Percentiles rank a stretch among this genome's conserved stretches.
Evolutionary conservation across 208 protist genomes (phyloP).

Genomic region (Entamoeba invadens): DNA sequence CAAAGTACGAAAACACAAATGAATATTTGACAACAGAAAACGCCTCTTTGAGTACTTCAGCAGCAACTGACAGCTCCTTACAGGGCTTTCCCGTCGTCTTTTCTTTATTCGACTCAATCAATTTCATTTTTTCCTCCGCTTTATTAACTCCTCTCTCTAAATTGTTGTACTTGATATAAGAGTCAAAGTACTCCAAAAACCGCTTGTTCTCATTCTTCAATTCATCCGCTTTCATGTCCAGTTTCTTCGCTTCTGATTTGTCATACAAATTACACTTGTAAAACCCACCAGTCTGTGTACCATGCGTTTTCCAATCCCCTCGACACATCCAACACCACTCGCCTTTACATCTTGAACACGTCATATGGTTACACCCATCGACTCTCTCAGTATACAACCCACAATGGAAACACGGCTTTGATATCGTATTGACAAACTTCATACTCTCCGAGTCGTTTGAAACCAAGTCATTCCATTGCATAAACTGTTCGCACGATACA

Average conservation of each 20-base stretch:
- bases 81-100: background rate
- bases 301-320: background rate
- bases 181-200: background rate
- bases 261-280: constrained; percentile 1
- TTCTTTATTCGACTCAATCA: background rate
- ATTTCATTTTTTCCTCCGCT: background rate
- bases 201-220: background rate
- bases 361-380: background rate
- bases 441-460: background rate
- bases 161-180: background rate
- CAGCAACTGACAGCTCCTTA: background rate
- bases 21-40: background rate
- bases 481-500: background rate
- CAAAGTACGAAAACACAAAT: background rate
- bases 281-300: background rate
- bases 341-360: background rate
- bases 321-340: background rate
- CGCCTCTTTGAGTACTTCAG: background rate
- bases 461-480: background rate
- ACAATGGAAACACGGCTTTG: background rate
- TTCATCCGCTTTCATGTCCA: background rate
- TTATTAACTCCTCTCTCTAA: background rate
- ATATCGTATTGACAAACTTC: background rate
- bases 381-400: background rate
- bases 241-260: background rate